Evolutionary conservation across 768 basidiomycete species (phyloP), one percentile per base, ranked within the genome.

Genomic region (Tulasnella sp.): DNA sequence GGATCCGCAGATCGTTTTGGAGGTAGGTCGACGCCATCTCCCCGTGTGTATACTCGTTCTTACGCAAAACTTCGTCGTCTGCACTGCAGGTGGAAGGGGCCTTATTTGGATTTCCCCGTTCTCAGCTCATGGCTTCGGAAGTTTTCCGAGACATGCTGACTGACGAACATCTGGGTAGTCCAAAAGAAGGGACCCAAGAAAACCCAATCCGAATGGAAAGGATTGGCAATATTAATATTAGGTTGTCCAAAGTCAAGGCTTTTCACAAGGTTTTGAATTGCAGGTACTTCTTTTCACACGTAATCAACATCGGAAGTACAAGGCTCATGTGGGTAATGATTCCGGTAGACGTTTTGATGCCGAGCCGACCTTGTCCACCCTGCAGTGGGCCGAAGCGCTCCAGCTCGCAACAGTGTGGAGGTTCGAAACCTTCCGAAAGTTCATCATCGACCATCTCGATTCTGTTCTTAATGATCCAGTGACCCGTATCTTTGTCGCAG

Each of bases 391-490:
- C 39, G 40, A 39, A 24, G 40, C 75, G 4, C 75, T 76, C 1
- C 75, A 34, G 34, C 72, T 79, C 34, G 78, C 78, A 3, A 79
- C 78, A 21, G 44, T 14, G 2, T 79, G 78, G 78, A 19, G 71
- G 7, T 74, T 72, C 40, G 39, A 79, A 62, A 19, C 34, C 16
- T 34, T 62, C 27, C 72, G 72, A n/a, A 16, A 62, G 48, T 56
- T 77, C 58, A 77, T 62, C 76, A 36, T 58, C 40, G 39, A 6
- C 21, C 75, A 48, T 9, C 75, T 76, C 12, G 56, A 76, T 34
- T 36, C 46, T 16, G 9, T n/a, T 24, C 42, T 76, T 27, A 16
- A 76, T 46, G 72, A 79, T 0, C 78, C 78, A 12, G 31, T 79
- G 36, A 36, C 42, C 40, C 52, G 71, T 16, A 44, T 79, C 27